Base-by-base conservation (phyloP, 2,329 filamentous ascomycete species). In the Incumbomyces lentus region DNA sequence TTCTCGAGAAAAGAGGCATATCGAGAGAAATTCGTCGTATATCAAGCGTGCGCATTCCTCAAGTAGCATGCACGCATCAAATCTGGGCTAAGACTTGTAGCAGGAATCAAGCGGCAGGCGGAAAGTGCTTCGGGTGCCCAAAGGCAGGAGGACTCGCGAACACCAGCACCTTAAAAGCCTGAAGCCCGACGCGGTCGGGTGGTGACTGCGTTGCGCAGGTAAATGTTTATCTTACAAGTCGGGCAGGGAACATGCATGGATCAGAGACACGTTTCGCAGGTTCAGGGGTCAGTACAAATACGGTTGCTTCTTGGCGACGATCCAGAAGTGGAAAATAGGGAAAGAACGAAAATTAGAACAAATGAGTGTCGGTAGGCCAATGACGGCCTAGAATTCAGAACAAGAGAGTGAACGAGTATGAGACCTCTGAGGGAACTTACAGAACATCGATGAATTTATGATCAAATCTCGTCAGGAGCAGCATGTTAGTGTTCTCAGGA, bases 1-100 rank as follows among this genome's bases (percentile, higher is more conserved):
- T 76, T 73, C 86, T 87, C 49, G 74, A 75, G 60, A 80, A 76
- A 60, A 79, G 76, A 46, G 75, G 68, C 74, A 78, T 78, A 40
- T 40, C 50, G 40, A 35, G 39, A 12, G 45, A 45, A 37, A 38
- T 13, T 26, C 34, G 33, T 37, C 33, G 33, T 16, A 45, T 8
- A 19, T 45, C 33, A 29, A 45, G 42, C 17, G 42, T 45, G 42
- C 42, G 42, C 42, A 38, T 45, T 45, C 42, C 33, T 38, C 11
- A 17, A 22, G 13, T 6, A 30, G 31, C 12, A 22, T 8, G n/a
- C n/a, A 36, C 26, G 19, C 16, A 34, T 44, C 6, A 7, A 18
- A 16, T 35, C 13, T 31, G 26, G 3, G 32, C 14, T 17, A 31
- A n/a, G 13, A 33, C 29, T 17, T 32, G 40, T 14, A 36, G n/a